A percentile compares a stretch with the other conserved stretches of the same genome.
Conservation (phyloP, 2,329 filamentous ascomycete genomes). For the Furcasterigmium sp. region DNA sequence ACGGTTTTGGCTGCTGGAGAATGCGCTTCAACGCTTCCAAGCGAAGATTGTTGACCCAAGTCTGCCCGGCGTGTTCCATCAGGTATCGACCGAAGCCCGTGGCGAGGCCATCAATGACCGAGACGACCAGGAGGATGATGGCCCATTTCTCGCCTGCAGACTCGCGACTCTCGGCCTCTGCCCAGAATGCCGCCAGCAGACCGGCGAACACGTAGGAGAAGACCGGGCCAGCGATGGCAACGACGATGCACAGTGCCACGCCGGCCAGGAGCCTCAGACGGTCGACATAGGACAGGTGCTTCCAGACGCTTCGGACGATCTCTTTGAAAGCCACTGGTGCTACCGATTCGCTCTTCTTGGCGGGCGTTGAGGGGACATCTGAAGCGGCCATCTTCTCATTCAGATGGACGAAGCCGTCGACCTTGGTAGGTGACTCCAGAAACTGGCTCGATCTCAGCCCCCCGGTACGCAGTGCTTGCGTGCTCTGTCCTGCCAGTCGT, state of each 20-base stretch:
- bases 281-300: conserved; percentile 47
- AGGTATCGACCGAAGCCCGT: conserved; percentile 65
- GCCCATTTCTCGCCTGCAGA: conserved; percentile 60
- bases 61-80: conserved; percentile 65
- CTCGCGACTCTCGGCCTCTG: conserved; percentile 38
- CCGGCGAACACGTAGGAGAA: conserved; percentile 75
- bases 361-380: background rate
- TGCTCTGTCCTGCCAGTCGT: background rate
- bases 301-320: conserved; percentile 48
- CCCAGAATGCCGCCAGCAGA: conserved; percentile 66
- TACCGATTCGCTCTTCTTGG: background rate
- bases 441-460: background rate
- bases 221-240: conserved; percentile 62
- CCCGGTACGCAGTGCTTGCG: background rate
- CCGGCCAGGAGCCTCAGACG: conserved; percentile 54
- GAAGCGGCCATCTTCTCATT: background rate
- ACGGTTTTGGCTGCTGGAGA: conserved; percentile 68
- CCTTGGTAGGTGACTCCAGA: background rate
- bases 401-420: background rate
- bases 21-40: conserved; percentile 62
- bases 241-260: conserved; percentile 54
- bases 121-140: conserved; percentile 62
- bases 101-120: conserved; percentile 59
- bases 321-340: conserved; percentile 27
- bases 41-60: conserved; percentile 72